These are phyloP conservation scores for Lachancea sp. DNA, from an alignment of 805 yeast species.

Conservation along the genomic window DNA sequence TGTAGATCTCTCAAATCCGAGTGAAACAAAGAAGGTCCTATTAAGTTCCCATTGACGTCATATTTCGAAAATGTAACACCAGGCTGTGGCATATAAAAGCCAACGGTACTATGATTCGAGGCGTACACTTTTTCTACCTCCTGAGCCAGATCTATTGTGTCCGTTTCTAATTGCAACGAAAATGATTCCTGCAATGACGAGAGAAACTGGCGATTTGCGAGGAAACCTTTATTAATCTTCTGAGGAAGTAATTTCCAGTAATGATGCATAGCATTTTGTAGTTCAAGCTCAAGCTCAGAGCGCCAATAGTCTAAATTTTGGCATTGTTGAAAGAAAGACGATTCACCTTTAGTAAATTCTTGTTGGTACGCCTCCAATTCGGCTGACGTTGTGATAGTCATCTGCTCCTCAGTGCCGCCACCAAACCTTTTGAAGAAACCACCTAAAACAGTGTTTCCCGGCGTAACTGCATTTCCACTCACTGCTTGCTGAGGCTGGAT, in stretches of 20 bases:
- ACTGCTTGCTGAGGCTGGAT: no score
- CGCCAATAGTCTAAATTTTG: slow-evolving; percentile 6
- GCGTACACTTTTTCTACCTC: background rate
- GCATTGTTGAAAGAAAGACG: slow-evolving; percentile 2
- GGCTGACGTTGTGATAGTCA: background rate
- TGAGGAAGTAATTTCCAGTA: background rate
- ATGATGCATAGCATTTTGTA: slow-evolving; percentile 6
- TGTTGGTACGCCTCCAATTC: background rate
- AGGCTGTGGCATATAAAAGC: slow-evolving; percentile 6
- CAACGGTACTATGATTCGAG: slow-evolving; percentile 6
- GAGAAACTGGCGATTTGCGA: background rate
- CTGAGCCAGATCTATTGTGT: background rate
- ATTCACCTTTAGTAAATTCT: background rate
- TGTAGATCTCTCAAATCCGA: slow-evolving; percentile 1
- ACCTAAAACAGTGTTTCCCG: background rate
- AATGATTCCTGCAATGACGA: background rate
- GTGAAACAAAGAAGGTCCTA: slow-evolving; percentile 2
- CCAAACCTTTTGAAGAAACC: slow-evolving; percentile 3
- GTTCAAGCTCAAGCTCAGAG: slow-evolving; percentile 4
- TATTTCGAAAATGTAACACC: slow-evolving; percentile 2
- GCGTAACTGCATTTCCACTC: background rate
- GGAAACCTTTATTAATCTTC: background rate
- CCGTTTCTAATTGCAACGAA: background rate
- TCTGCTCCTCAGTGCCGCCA: background rate
- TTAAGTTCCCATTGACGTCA: background rate